Conservation (phyloP, 805 yeast species). For the Hanseniaspora pseudoguilliermondii region DNA sequence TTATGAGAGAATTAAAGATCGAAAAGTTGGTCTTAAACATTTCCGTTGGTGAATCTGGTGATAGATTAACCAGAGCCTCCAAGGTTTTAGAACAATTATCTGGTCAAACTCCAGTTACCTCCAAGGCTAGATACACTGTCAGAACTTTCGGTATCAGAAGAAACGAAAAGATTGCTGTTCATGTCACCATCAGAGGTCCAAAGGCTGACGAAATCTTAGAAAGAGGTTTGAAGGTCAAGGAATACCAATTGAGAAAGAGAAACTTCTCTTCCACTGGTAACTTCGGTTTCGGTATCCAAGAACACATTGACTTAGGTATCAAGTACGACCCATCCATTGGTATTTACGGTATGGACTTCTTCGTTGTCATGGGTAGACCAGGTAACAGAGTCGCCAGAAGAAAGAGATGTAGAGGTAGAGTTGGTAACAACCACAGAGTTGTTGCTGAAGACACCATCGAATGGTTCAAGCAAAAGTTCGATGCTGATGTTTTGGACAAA, state of each 20-base stretch:
- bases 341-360: slow-evolving; percentile 99
- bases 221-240: slow-evolving; percentile 99
- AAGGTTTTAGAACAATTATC: slow-evolving; percentile 99
- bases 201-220: slow-evolving; percentile 98
- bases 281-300: slow-evolving; percentile 99
- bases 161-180: slow-evolving; percentile 99
- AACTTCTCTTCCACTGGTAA: slow-evolving; percentile 99
- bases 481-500: slow-evolving; percentile 90
- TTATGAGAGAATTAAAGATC: slow-evolving; percentile 98
- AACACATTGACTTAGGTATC: slow-evolving; percentile 99
- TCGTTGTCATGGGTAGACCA: slow-evolving; percentile 98
- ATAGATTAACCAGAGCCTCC: slow-evolving; percentile 99
- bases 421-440: slow-evolving; percentile 90
- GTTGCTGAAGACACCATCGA: slow-evolving; percentile 84
- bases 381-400: slow-evolving; percentile 98
- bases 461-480: slow-evolving; percentile 99
- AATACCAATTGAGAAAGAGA: slow-evolving; percentile 85
- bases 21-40: slow-evolving; percentile 99
- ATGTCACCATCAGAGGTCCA: slow-evolving; percentile 99
- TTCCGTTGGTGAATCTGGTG: slow-evolving; percentile 99
- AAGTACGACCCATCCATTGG: slow-evolving; percentile 99
- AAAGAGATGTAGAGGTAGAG: slow-evolving; percentile 80
- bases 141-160: slow-evolving; percentile 99
- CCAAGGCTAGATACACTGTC: slow-evolving; percentile 99
- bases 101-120: slow-evolving; percentile 99